Conservation (phyloP, 345 rosid genomes). For the Salix dunnii region DNA sequence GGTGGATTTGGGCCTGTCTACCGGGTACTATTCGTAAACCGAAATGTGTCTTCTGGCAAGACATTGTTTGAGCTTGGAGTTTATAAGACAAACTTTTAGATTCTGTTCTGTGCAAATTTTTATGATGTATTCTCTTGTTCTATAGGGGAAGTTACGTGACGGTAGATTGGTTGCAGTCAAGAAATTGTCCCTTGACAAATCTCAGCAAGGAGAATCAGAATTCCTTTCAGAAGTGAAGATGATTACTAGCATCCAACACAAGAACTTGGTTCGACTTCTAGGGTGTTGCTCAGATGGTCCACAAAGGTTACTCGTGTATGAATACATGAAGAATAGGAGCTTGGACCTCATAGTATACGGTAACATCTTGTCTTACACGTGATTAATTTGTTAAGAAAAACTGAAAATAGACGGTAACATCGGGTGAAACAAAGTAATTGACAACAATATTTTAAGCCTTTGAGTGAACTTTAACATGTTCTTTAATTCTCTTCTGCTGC, state of each 20-base stretch:
- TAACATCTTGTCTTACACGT: slow-evolving; percentile 8
- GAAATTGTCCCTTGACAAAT: slow-evolving; percentile 44
- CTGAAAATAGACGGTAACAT: no score
- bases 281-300: slow-evolving; percentile 64
- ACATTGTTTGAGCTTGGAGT: background rate
- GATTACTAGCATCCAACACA: slow-evolving; percentile 77
- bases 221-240: slow-evolving; percentile 64
- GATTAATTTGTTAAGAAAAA: no score
- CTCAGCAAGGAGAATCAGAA: slow-evolving; percentile 65
- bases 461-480: background rate
- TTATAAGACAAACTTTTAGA: background rate
- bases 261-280: slow-evolving; percentile 60
- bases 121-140: background rate
- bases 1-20: slow-evolving; percentile 74
- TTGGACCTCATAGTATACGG: slow-evolving; percentile 58
- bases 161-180: slow-evolving; percentile 56
- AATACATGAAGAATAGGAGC: slow-evolving; percentile 62
- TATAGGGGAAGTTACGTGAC: slow-evolving; percentile 53
- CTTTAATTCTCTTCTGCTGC: slow-evolving; percentile 3
- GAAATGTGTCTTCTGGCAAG: background rate
- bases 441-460: background rate
- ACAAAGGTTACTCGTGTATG: slow-evolving; percentile 62
- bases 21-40: slow-evolving; percentile 30
- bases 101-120: background rate
- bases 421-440: no score